Conservation (phyloP, 352 stramenopile species). For the Phytophthora meadii region DNA sequence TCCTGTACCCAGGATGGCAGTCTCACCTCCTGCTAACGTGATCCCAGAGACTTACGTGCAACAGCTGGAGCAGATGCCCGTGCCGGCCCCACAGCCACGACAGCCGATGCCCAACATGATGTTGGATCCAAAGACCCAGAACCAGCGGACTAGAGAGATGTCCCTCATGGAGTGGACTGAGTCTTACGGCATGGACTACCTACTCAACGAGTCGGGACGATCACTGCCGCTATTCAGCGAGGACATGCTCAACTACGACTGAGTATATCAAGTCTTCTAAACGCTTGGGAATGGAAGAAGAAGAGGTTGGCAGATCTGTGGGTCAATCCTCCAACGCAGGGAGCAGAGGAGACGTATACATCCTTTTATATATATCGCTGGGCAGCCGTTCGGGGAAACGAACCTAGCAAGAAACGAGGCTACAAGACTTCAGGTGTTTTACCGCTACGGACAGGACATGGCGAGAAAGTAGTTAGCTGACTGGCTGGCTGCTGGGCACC, state of each 20-base stretch:
- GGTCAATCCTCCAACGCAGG: slow-evolving; percentile 3
- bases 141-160: slow-evolving; percentile 63
- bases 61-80: slow-evolving; percentile 31
- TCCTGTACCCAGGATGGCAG: slow-evolving; percentile 16
- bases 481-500: slow-evolving; percentile 8
- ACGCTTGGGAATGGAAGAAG: no score
- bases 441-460: slow-evolving; percentile 9
- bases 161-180: slow-evolving; percentile 84
- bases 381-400: slow-evolving; percentile 13
- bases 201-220: slow-evolving; percentile 68
- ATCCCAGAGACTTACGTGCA: slow-evolving; percentile 29
- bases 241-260: slow-evolving; percentile 66
- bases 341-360: slow-evolving; percentile 30
- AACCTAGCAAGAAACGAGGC: slow-evolving; percentile 15
- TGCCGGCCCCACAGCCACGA: slow-evolving; percentile 19
- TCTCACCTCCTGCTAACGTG: slow-evolving; percentile 19
- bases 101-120: slow-evolving; percentile 36
- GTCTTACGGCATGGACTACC: slow-evolving; percentile 80
- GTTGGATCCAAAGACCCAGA: slow-evolving; percentile 56
- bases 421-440: slow-evolving; percentile 11
- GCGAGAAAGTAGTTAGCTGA: slow-evolving; percentile 1
- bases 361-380: slow-evolving; percentile 38
- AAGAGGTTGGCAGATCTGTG: slow-evolving; percentile 1
- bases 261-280: slow-evolving; percentile 20
- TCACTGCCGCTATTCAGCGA: slow-evolving; percentile 68